phyloP scores from a whole-genome alignment of 805 yeast genomes.

The Myxozyma lipomycoides region DNA sequence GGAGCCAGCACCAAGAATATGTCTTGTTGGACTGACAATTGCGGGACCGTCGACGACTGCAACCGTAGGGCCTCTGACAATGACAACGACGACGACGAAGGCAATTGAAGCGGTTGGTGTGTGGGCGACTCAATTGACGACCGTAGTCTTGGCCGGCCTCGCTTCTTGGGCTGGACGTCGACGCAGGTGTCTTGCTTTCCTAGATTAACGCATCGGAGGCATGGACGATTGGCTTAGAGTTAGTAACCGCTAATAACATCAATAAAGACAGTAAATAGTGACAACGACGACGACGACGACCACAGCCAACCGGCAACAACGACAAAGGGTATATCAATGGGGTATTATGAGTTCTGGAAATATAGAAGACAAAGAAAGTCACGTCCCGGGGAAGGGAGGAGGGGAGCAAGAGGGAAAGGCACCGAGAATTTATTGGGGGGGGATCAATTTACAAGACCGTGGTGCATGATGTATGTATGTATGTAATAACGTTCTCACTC shows the following conservation, averaged over 20 bases:
- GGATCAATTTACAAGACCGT: too few species aligned
- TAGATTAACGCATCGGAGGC: constrained; percentile 16
- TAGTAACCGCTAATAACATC: background rate
- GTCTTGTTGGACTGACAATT: background rate
- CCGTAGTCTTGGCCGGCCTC: constrained; percentile 19
- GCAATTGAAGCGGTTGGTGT: background rate
- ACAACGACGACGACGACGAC: background rate
- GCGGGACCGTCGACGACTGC: background rate
- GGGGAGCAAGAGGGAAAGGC: too few species aligned
- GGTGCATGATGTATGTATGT: too few species aligned
- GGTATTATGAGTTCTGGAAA: too few species aligned
- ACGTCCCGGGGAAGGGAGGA: too few species aligned
- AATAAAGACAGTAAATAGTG: background rate
- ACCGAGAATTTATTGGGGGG: background rate
- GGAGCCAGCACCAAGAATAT: background rate
- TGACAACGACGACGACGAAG: background rate
- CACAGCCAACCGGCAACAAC: background rate
- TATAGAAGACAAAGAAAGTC: too few species aligned
- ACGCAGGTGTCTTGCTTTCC: constrained; percentile 18
- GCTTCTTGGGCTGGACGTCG: constrained; percentile 20
- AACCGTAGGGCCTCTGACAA: background rate
- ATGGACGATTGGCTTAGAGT: constrained; percentile 12
- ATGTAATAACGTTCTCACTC: too few species aligned
- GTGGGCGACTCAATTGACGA: background rate
- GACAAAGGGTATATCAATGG: background rate